These are phyloP conservation scores for Zanthoxylum bungeanum DNA, from an alignment of 345 rosid genomes.

Conservation along the genomic window DNA sequence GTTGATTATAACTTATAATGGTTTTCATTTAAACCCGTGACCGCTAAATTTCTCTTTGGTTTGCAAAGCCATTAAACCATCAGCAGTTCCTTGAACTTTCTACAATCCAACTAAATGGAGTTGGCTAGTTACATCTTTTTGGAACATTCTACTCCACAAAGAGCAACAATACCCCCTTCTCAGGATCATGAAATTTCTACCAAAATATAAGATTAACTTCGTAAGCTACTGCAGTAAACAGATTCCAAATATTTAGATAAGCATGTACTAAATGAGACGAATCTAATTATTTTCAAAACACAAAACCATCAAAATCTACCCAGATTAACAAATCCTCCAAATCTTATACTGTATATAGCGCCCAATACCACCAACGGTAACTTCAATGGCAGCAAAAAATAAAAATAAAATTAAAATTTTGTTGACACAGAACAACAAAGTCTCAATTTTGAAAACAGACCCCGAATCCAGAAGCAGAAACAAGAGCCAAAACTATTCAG, in stretches of 20 bases:
- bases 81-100: slow-evolving; percentile 5
- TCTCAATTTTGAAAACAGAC: not conserved
- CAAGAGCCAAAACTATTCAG: slow-evolving; percentile 10
- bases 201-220: not conserved
- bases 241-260: not conserved
- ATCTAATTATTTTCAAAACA: not conserved
- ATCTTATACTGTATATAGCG: slow-evolving; percentile 8
- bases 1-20: slow-evolving; percentile 5
- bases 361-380: not conserved
- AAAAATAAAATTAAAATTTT: not conserved
- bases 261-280: not conserved
- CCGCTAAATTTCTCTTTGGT: not conserved
- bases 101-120: not conserved
- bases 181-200: not conserved
- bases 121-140: not conserved
- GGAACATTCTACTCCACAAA: not conserved
- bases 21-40: slow-evolving; percentile 3
- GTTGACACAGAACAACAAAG: not conserved
- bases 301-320: slow-evolving; percentile 2
- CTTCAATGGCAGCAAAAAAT: not conserved
- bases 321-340: slow-evolving; percentile 8
- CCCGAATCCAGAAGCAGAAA: slow-evolving; percentile 11
- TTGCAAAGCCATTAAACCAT: not conserved
- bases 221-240: slow-evolving; percentile 2
- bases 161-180: not conserved